Evolutionary conservation across 2,329 filamentous ascomycete genomes (phyloP).

Genomic region (Monosporascus sp.): DNA sequence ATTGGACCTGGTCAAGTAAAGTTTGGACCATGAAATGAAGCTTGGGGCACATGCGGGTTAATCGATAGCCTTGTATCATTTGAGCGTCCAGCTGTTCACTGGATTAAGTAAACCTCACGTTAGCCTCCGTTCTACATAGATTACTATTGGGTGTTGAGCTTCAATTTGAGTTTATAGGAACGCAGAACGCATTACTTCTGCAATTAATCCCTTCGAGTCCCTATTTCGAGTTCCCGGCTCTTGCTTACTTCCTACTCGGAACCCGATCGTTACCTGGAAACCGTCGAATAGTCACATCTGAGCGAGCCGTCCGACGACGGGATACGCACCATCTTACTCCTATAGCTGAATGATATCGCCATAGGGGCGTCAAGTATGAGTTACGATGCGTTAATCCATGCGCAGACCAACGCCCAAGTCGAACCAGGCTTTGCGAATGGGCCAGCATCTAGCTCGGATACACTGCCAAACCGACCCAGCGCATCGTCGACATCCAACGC

Average conservation of each 20-base stretch:
- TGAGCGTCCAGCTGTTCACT: neutral
- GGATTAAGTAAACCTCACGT: too few species aligned
- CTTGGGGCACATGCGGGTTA: neutral
- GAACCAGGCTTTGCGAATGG: conserved; percentile 21
- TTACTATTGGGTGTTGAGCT: too few species aligned
- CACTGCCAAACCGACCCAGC: conserved; percentile 18
- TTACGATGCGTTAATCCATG: conserved; percentile 31
- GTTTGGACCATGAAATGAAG: neutral
- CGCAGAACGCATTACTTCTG: neutral
- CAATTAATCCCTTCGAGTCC: neutral
- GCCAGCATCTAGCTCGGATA: conserved; percentile 15
- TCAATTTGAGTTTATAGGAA: too few species aligned
- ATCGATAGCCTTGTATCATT: too few species aligned
- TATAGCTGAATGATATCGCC: conserved; percentile 12
- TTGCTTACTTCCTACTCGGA: neutral
- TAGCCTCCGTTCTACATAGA: too few species aligned
- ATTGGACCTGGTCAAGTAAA: neutral
- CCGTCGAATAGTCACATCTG: neutral
- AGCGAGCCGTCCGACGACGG: too few species aligned
- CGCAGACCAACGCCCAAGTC: conserved; percentile 19
- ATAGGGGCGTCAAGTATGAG: conserved; percentile 27
- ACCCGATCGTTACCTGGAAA: neutral
- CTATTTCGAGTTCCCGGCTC: neutral
- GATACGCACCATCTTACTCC: too few species aligned
- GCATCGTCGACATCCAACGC: conserved; percentile 8